These are phyloP conservation scores for Martensiomyces pterosporus DNA, from an alignment of 192 early-diverging fungal genomes.

Conservation along the genomic window DNA sequence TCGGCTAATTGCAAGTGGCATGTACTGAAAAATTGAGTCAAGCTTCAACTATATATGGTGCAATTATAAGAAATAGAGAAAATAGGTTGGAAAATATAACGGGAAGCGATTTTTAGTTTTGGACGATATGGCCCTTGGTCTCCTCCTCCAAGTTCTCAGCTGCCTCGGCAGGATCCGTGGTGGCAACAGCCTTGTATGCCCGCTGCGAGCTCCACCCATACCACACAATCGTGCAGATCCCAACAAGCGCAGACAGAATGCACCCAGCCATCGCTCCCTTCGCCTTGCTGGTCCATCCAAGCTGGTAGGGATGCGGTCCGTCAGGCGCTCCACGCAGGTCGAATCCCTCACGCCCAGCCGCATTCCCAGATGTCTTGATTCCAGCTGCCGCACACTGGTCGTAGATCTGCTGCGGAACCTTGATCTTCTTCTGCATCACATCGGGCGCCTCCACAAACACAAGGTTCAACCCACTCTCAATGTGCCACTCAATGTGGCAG, in stretches of 20 bases:
- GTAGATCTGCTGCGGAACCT: slow-evolving; percentile 53
- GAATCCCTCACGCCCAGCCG: slow-evolving; percentile 63
- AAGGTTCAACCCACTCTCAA: slow-evolving; percentile 67
- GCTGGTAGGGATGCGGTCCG: slow-evolving; percentile 53
- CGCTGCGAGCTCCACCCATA: slow-evolving; percentile 51
- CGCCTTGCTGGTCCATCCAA: slow-evolving; percentile 62
- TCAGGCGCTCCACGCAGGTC: slow-evolving; percentile 58
- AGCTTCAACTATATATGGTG: too few relatives aligned
- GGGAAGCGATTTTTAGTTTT: too few relatives aligned
- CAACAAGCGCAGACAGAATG: slow-evolving; percentile 67
- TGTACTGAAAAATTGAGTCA: too few relatives aligned
- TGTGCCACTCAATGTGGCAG: slow-evolving; percentile 67
- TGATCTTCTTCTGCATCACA: slow-evolving; percentile 50
- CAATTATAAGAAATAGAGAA: too few relatives aligned
- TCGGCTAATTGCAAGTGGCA: too few relatives aligned
- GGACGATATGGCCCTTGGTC: background rate
- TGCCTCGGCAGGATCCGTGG: background rate
- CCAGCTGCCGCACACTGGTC: slow-evolving; percentile 63
- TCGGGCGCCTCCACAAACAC: slow-evolving; percentile 71
- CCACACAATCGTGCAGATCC: slow-evolving; percentile 73
- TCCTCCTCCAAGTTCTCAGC: background rate
- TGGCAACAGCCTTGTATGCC: slow-evolving; percentile 10
- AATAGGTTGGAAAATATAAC: too few relatives aligned
- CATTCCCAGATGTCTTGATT: slow-evolving; percentile 63
- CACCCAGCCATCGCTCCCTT: slow-evolving; percentile 68